Percentiles rank a stretch among this genome's conserved stretches.
These are phyloP conservation scores for Linnemannia exigua DNA, from an alignment of 192 early-diverging fungal genomes.

Conservation along the genomic window DNA sequence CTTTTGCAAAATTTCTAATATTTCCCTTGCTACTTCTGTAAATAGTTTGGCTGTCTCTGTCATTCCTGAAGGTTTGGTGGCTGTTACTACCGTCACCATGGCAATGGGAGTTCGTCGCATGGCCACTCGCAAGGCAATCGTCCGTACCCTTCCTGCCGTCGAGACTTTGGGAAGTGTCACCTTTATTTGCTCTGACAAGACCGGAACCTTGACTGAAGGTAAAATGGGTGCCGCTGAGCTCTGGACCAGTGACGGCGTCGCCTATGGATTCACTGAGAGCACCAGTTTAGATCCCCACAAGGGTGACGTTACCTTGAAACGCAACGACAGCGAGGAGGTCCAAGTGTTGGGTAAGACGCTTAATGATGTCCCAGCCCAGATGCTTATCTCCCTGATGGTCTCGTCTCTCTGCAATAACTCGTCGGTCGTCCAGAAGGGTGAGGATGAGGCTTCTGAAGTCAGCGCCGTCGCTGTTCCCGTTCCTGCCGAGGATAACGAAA, in stretches of 20 bases:
- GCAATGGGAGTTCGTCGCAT: conserved; percentile 95
- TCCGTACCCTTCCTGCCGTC: conserved; percentile 92
- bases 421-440: conserved; percentile 70
- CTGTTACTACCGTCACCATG: conserved; percentile 98
- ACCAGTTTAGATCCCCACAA: conserved; percentile 65
- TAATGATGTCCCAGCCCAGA: conserved; percentile 60
- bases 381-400: conserved; percentile 77
- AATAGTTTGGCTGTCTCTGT: conserved; percentile 95
- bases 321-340: conserved; percentile 29
- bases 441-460: conserved; percentile 22
- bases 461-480: not conserved
- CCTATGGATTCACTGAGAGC: conserved; percentile 76
- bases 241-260: conserved; percentile 80
- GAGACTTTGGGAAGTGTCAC: conserved; percentile 97
- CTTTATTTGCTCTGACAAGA: conserved; percentile 98
- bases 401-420: conserved; percentile 92
- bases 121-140: conserved; percentile 90
- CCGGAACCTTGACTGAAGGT: conserved; percentile 96
- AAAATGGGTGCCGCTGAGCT: conserved; percentile 94
- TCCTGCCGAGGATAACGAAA: too few relatives aligned
- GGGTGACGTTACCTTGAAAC: conserved; percentile 59
- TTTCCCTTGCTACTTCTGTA: too few relatives aligned
- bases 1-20: too few relatives aligned
- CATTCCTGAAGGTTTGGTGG: conserved; percentile 98
- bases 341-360: conserved; percentile 62